A percentile compares a stretch with the other conserved stretches of the same genome.
Conservation (phyloP, 1,284 basidiomycete genomes). For the Irpex sp. region DNA sequence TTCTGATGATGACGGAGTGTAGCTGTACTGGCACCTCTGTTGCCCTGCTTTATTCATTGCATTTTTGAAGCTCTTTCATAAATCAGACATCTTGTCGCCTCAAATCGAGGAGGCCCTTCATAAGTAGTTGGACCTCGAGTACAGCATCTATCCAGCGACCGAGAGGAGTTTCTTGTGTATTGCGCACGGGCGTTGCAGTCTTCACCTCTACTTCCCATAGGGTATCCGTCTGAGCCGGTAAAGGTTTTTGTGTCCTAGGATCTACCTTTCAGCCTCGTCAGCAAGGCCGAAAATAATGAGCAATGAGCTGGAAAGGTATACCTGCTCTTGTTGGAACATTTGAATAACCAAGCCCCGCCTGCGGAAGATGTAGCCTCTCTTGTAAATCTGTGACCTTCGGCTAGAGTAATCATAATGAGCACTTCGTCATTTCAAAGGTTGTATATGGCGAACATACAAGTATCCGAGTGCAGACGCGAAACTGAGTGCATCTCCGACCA, state of each 20-base stretch:
- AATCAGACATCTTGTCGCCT: constrained; percentile 56
- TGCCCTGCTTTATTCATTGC: too few species aligned
- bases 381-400: constrained; percentile 71
- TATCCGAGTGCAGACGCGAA: constrained; percentile 77
- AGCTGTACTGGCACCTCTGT: background rate
- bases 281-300: background rate
- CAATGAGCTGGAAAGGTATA: constrained; percentile 23
- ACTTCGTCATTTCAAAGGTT: background rate
- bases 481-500: constrained; percentile 70
- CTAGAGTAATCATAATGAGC: constrained; percentile 30
- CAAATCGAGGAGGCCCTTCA: constrained; percentile 76
- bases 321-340: constrained; percentile 82
- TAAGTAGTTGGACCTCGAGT: constrained; percentile 70
- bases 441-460: constrained; percentile 38
- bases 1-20: constrained; percentile 34
- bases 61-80: background rate
- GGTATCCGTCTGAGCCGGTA: constrained; percentile 68
- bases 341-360: constrained; percentile 65
- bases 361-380: constrained; percentile 71
- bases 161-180: constrained; percentile 65
- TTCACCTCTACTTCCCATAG: constrained; percentile 84
- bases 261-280: constrained; percentile 45
- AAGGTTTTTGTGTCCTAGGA: constrained; percentile 64
- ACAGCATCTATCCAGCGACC: constrained; percentile 64
- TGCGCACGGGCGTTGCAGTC: constrained; percentile 69